Percentiles rank a stretch among this genome's conserved stretches.
Conservation (phyloP, 768 basidiomycete genomes). For the Termitomyces sp. region DNA sequence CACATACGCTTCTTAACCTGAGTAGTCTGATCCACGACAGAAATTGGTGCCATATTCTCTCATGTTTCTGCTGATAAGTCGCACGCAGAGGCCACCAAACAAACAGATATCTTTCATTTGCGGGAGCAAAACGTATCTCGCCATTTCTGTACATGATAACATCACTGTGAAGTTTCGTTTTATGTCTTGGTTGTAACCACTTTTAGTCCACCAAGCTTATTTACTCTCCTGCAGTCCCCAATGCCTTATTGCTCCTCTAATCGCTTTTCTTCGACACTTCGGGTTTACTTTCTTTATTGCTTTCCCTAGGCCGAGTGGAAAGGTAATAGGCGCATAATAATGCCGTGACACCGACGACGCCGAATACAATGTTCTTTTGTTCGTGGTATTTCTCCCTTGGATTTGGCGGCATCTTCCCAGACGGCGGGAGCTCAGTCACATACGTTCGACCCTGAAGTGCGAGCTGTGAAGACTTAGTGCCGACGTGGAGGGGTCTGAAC, state of each 20-base stretch:
- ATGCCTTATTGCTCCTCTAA: neutral
- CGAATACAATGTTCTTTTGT: neutral
- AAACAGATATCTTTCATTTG: neutral
- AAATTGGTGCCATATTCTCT: neutral
- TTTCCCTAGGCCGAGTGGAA: neutral
- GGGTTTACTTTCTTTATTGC: neutral
- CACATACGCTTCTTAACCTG: neutral
- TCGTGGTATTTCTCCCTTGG: neutral
- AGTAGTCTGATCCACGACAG: neutral
- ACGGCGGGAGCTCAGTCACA: neutral
- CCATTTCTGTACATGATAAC: neutral
- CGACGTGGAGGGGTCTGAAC: neutral
- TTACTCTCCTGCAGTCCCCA: neutral
- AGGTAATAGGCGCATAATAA: neutral
- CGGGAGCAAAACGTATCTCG: neutral
- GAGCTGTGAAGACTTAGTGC: no score
- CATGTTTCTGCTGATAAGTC: neutral
- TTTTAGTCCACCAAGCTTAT: neutral
- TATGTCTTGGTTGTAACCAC: neutral
- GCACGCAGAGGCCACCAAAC: no score
- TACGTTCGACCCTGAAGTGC: neutral
- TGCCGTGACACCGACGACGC: neutral
- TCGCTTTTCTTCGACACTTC: neutral
- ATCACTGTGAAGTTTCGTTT: neutral
- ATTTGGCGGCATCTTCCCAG: slow-evolving; percentile 2